Base-by-base conservation (phyloP, 2,329 filamentous ascomycete species). In the Graphium sp. region DNA sequence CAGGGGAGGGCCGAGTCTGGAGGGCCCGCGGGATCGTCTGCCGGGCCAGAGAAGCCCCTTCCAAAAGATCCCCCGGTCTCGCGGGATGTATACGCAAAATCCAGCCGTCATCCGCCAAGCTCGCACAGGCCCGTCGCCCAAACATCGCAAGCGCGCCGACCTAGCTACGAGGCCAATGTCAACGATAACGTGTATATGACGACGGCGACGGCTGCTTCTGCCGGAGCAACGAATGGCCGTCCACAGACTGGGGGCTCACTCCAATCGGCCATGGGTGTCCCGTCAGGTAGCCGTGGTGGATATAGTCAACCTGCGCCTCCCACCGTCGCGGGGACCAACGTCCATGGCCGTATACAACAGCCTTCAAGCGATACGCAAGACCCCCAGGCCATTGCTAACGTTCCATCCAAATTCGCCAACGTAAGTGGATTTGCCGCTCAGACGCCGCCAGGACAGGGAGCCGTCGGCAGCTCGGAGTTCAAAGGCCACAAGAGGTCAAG, bases 301-400 rank as follows among this genome's bases (percentile, higher is more conserved):
- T 94, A 95, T 49, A 82, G 82, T 38, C 82, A 91, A 50, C 89
- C 87, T 27, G 75, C 75, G 25, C 82, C 83, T 31, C 85, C 89
- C 18, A 73, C 83, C 26, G 75, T 94, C 34, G 84, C 84, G 27
- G 76, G 79, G 40, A 89, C 84, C 29, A 93, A 89, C 49, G 84
- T 70, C 4, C 80, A 93, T 48, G 87, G 84, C 37, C 79, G 79
- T 37, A 83, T 95, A 42, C 80, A 89, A 38, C 87, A 93, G 47
- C 80, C 80, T 43, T 39, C 41, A 2, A 35, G 32, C 4, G 71
- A 69, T 37, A 82, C 84, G 46, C 68, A 70, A 28, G 83, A 87
- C 18, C 78, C 77, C 13, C 62, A 69, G 29, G 66, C 74, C 10
- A 66, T 76, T 27, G 45, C 71, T 47, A 57, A 77, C 61, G 63